Percentiles rank a stretch among this genome's conserved stretches.
Conservation (phyloP, 768 basidiomycete species). For the Mycena belliarum region DNA sequence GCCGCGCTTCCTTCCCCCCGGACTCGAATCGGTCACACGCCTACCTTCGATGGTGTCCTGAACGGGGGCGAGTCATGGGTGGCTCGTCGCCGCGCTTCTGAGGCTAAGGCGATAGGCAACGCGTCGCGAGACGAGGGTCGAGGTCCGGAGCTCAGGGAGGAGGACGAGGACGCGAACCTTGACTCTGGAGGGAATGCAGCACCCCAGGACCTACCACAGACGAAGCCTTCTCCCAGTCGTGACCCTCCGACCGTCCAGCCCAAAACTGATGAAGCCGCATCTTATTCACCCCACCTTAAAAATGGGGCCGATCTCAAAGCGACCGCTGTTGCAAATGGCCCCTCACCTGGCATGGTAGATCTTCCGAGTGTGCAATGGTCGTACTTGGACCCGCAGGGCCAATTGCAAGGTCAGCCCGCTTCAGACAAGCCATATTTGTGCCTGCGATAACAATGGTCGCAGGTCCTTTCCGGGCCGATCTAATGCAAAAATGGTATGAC, state of each 20-base stretch:
- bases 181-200: slow-evolving; percentile 6
- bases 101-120: slow-evolving; percentile 46
- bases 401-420: slow-evolving; percentile 72
- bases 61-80: slow-evolving; percentile 69
- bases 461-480: slow-evolving; percentile 88
- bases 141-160: slow-evolving; percentile 57
- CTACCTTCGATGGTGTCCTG: slow-evolving; percentile 76
- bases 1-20: slow-evolving; percentile 64
- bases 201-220: not conserved
- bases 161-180: slow-evolving; percentile 32
- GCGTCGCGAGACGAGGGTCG: slow-evolving; percentile 43
- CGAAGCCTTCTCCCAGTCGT: slow-evolving; percentile 6
- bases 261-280: slow-evolving; percentile 1
- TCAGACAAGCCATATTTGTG: not conserved
- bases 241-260: slow-evolving; percentile 11
- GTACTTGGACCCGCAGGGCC: slow-evolving; percentile 91
- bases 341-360: slow-evolving; percentile 54
- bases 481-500: slow-evolving; percentile 95
- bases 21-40: slow-evolving; percentile 55
- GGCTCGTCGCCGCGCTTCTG: slow-evolving; percentile 63
- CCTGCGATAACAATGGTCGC: not conserved
- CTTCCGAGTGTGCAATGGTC: slow-evolving; percentile 77
- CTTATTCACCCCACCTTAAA: slow-evolving; percentile 12
- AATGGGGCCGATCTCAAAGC: slow-evolving; percentile 18
- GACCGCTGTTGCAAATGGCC: slow-evolving; percentile 26